phyloP scores from a whole-genome alignment of 2,329 filamentous ascomycete genomes.

The Aaosphaeria arxii region DNA sequence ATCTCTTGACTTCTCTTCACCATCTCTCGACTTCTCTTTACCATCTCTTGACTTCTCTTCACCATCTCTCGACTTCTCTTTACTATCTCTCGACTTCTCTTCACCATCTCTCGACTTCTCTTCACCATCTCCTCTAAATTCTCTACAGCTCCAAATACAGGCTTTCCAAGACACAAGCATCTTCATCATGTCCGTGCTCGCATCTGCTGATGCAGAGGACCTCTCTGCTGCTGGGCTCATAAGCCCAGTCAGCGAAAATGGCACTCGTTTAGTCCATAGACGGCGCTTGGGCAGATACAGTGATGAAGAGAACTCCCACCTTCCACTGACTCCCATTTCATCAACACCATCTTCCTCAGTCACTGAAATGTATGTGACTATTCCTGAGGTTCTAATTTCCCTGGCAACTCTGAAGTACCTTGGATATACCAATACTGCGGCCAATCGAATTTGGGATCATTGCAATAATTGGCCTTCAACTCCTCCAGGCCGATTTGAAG shows the following conservation, averaged over 20 bases:
- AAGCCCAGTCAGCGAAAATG: not conserved
- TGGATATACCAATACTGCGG: not conserved
- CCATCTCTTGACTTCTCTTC: too few relatives aligned
- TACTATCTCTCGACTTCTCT: not conserved
- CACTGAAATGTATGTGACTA: not conserved
- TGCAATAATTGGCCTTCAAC: not conserved
- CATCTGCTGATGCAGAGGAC: not conserved
- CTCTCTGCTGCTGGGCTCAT: not conserved
- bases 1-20: not conserved
- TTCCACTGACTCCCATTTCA: not conserved
- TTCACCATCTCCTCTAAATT: not conserved
- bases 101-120: not conserved
- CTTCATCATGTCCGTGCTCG: not conserved
- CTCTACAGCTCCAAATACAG: not conserved
- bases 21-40: not conserved
- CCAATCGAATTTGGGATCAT: not conserved
- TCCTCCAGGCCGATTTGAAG: not conserved
- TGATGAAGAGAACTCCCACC: not conserved
- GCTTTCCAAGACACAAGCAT: not conserved
- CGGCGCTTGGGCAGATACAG: not conserved
- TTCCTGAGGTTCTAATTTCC: not conserved
- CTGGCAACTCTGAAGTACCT: not conserved
- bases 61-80: too few relatives aligned
- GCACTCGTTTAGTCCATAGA: not conserved
- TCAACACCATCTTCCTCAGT: not conserved